Conservation (phyloP, 345 rosid species). For the Lenwebbia sp. region DNA sequence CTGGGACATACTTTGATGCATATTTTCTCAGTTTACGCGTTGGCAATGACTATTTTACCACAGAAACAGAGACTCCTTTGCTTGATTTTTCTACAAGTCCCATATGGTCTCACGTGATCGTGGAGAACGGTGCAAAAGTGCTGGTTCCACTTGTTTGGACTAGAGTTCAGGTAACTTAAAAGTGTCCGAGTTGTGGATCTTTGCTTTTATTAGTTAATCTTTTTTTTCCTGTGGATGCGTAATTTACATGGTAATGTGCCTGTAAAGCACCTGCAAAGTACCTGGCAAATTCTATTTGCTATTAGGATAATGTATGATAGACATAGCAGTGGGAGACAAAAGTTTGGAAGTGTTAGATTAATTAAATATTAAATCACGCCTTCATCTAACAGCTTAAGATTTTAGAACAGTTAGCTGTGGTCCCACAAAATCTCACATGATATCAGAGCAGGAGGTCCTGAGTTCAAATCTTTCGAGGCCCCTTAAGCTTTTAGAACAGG, state of each 20-base stretch:
- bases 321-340: neutral
- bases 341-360: neutral
- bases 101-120: slow-evolving; percentile 84
- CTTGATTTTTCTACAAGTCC: slow-evolving; percentile 81
- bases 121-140: slow-evolving; percentile 88
- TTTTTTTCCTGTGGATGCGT: neutral
- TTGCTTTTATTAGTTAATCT: neutral
- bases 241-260: neutral
- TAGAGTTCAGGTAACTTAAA: slow-evolving; percentile 70
- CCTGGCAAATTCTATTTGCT: neutral
- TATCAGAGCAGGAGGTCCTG: too few species aligned
- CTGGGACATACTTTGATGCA: slow-evolving; percentile 92
- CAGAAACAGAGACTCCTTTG: slow-evolving; percentile 92
- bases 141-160: slow-evolving; percentile 93
- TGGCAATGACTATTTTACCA: slow-evolving; percentile 70
- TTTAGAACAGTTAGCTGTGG: too few species aligned
- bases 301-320: neutral
- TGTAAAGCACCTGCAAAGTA: neutral
- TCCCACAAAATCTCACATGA: too few species aligned
- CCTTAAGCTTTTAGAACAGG: too few species aligned
- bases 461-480: too few species aligned
- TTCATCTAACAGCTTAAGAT: too few species aligned
- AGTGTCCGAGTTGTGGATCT: neutral
- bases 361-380: too few species aligned
- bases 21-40: slow-evolving; percentile 77